phyloP scores from a whole-genome alignment of 2,329 filamentous ascomycete species.

The Microdochium trichocladiopsis region DNA sequence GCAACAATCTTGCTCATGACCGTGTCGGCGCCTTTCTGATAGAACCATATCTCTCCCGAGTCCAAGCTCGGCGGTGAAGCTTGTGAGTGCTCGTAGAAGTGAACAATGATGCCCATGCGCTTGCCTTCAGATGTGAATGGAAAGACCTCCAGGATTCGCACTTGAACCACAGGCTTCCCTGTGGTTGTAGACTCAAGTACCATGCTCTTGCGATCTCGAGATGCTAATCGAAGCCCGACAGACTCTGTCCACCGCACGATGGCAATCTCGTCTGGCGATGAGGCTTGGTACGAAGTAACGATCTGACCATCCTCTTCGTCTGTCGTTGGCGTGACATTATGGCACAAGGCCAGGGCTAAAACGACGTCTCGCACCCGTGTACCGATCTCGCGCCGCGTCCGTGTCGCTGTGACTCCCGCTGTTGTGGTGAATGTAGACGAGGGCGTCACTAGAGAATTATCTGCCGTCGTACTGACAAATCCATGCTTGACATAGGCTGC shows the following conservation, averaged over 20 bases:
- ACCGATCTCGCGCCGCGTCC: conserved; percentile 88
- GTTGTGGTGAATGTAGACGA: conserved; percentile 63
- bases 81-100: conserved; percentile 61
- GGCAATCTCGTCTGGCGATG: conserved; percentile 95
- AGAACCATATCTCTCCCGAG: conserved; percentile 89
- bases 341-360: conserved; percentile 83
- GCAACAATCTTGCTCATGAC: conserved; percentile 96
- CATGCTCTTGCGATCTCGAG: conserved; percentile 84
- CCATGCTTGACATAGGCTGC: conserved; percentile 77
- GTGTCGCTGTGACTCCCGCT: conserved; percentile 57
- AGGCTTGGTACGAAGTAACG: conserved; percentile 87
- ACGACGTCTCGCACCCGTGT: conserved; percentile 90
- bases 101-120: conserved; percentile 94
- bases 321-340: conserved; percentile 90
- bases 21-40: conserved; percentile 95
- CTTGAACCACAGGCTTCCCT: conserved; percentile 69
- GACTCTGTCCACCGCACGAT: conserved; percentile 95
- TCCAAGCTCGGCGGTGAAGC: conserved; percentile 39
- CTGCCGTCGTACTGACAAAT: conserved; percentile 49
- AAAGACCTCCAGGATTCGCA: conserved; percentile 87
- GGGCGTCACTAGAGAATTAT: conserved; percentile 60
- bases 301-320: conserved; percentile 75
- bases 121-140: conserved; percentile 98
- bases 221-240: conserved; percentile 76
- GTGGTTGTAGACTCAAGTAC: conserved; percentile 70